phyloP scores from a whole-genome alignment of 2,329 filamentous ascomycete genomes.

The Claviceps pazoutovae region DNA sequence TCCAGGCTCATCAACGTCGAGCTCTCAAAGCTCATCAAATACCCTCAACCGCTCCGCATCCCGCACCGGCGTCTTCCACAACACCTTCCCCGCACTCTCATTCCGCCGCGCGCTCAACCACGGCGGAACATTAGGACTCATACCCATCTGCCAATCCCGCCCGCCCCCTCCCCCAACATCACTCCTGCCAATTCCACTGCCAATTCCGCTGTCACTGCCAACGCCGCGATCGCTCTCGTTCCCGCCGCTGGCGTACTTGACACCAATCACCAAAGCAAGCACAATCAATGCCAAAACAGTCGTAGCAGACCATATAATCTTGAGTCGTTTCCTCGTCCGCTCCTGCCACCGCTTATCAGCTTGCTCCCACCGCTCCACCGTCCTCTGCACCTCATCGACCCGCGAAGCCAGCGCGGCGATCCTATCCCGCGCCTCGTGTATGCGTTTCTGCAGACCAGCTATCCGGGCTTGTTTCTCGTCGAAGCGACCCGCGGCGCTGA shows the following conservation, averaged over 20 bases:
- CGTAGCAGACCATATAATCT: slow-evolving; percentile 48
- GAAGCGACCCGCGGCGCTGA: slow-evolving; percentile 48
- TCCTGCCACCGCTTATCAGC: slow-evolving; percentile 56
- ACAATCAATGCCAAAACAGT: slow-evolving; percentile 33
- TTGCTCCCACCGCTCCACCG: slow-evolving; percentile 54
- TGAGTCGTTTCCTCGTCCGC: slow-evolving; percentile 47
- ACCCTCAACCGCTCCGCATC: slow-evolving; percentile 25
- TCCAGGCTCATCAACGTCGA: too few relatives aligned
- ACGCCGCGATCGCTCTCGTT: too few relatives aligned
- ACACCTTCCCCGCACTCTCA: slow-evolving; percentile 10
- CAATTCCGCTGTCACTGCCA: too few relatives aligned
- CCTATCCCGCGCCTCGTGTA: slow-evolving; percentile 44
- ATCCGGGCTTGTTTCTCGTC: slow-evolving; percentile 52
- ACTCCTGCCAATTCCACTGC: too few relatives aligned
- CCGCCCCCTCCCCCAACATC: slow-evolving; percentile 1
- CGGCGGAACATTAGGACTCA: slow-evolving; percentile 5
- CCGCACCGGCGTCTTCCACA: slow-evolving; percentile 14
- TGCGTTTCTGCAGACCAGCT: slow-evolving; percentile 43
- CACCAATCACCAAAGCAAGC: slow-evolving; percentile 26
- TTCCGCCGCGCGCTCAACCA: slow-evolving; percentile 8
- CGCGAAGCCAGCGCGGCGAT: slow-evolving; percentile 46
- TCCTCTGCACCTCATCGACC: slow-evolving; percentile 47
- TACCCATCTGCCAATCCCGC: slow-evolving; percentile 1
- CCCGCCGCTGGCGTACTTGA: slow-evolving; percentile 11
- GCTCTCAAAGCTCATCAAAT: slow-evolving; percentile 32